Evolutionary conservation across 2,329 filamentous ascomycete genomes (phyloP).

Genomic region (Eurotiales sp.): DNA sequence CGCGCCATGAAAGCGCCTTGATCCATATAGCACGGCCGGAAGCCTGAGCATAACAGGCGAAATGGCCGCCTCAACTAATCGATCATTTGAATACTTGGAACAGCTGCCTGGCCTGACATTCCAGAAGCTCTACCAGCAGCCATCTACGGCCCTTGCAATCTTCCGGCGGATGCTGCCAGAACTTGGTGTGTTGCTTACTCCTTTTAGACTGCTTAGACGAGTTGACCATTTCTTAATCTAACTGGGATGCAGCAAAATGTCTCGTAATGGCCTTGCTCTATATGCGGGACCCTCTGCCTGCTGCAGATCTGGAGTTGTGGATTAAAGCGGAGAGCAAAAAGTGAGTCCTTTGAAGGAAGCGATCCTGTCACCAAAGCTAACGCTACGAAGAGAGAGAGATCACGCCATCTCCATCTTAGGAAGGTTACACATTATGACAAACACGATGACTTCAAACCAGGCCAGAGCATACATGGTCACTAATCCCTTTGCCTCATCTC

Average conservation of each 20-base stretch:
- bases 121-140: slow-evolving; percentile 88
- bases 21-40: slow-evolving; percentile 21
- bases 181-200: slow-evolving; percentile 58
- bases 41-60: slow-evolving; percentile 26
- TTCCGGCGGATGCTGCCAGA: slow-evolving; percentile 96
- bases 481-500: slow-evolving; percentile 74
- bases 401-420: slow-evolving; percentile 77
- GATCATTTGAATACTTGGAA: slow-evolving; percentile 86
- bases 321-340: slow-evolving; percentile 64
- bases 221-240: not conserved
- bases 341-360: slow-evolving; percentile 32
- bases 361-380: not conserved
- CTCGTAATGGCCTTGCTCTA: slow-evolving; percentile 96
- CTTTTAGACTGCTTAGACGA: not conserved
- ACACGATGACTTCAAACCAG: slow-evolving; percentile 57
- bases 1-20: slow-evolving; percentile 26
- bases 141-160: slow-evolving; percentile 89
- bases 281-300: slow-evolving; percentile 72
- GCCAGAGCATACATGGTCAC: slow-evolving; percentile 72
- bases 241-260: slow-evolving; percentile 66
- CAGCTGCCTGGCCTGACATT: slow-evolving; percentile 86
- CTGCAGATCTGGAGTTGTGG: slow-evolving; percentile 82
- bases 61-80: slow-evolving; percentile 56
- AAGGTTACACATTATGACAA: slow-evolving; percentile 79
- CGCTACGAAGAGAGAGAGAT: slow-evolving; percentile 64